These are phyloP conservation scores for Schwanniomyces sp. DNA, from an alignment of 805 yeast species.

Conservation along the genomic window DNA sequence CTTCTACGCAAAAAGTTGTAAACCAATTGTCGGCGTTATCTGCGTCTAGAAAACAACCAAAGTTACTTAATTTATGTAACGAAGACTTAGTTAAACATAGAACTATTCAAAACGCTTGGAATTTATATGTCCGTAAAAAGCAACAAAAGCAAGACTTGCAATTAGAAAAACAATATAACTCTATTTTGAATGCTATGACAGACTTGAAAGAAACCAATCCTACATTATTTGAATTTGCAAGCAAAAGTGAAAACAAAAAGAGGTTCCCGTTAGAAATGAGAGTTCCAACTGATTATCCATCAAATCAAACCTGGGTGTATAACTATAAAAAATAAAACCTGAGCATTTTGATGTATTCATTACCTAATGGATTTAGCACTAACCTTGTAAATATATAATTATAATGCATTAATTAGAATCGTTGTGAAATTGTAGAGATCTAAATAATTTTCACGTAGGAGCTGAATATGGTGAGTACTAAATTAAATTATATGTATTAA, in stretches of 20 bases:
- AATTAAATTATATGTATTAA: no score
- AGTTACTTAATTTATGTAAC: conserved; percentile 64
- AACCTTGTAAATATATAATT: conserved; percentile 4
- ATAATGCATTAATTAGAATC: not conserved
- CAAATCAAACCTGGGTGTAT: conserved; percentile 76
- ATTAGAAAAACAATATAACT: conserved; percentile 59
- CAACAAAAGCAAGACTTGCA: conserved; percentile 39
- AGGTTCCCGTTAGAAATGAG: conserved; percentile 78
- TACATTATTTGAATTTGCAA: conserved; percentile 62
- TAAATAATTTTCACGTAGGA: not conserved
- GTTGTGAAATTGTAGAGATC: not conserved
- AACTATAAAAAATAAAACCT: conserved; percentile 24
- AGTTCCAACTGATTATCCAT: conserved; percentile 88
- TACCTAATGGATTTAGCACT: not conserved
- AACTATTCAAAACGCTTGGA: conserved; percentile 84
- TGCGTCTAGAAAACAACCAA: conserved; percentile 87
- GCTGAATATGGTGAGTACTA: not conserved
- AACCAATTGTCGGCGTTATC: conserved; percentile 77
- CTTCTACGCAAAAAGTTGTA: conserved; percentile 44
- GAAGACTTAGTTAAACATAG: conserved; percentile 88
- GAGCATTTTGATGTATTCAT: not conserved
- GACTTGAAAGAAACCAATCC: conserved; percentile 56
- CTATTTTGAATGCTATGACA: conserved; percentile 70
- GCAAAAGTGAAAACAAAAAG: conserved; percentile 44
- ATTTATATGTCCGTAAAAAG: conserved; percentile 53